phyloP scores from a whole-genome alignment of 495 filamentous ascomycete genomes.

The Aspergillus hancockii region DNA sequence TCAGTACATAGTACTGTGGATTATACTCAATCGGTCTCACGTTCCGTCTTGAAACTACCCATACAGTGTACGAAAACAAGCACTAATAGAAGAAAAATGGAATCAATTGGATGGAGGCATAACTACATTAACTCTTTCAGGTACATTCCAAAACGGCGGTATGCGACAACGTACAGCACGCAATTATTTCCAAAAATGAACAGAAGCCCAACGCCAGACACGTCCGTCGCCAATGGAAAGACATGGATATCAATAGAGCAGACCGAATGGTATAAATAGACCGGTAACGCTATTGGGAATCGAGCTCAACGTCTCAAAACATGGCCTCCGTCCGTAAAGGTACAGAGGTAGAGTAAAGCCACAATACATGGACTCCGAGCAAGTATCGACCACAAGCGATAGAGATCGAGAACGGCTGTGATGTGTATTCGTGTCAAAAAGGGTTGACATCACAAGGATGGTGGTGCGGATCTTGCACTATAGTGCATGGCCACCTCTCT shows the following conservation, averaged over 20 bases:
- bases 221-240: constrained; percentile 36
- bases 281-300: constrained; percentile 25
- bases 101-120: neutral
- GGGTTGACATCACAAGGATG: neutral
- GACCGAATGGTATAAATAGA: constrained; percentile 19
- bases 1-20: too few relatives aligned
- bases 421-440: neutral
- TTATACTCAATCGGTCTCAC: too few relatives aligned
- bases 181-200: constrained; percentile 15
- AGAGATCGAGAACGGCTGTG: neutral
- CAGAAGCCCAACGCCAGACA: constrained; percentile 35
- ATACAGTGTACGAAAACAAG: neutral
- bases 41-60: too few relatives aligned
- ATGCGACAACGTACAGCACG: constrained; percentile 9
- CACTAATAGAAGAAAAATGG: neutral
- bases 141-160: constrained; percentile 4
- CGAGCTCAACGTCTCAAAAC: constrained; percentile 20
- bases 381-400: neutral
- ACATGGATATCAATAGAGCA: constrained; percentile 45
- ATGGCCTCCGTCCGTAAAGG: constrained; percentile 16
- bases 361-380: neutral
- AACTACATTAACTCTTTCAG: constrained; percentile 6
- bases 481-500: neutral
- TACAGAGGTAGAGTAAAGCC: constrained; percentile 24
- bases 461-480: too few relatives aligned